Evolutionary conservation across 257 asterid genomes (phyloP).

Genomic region (Gentiana macrophylla): DNA sequence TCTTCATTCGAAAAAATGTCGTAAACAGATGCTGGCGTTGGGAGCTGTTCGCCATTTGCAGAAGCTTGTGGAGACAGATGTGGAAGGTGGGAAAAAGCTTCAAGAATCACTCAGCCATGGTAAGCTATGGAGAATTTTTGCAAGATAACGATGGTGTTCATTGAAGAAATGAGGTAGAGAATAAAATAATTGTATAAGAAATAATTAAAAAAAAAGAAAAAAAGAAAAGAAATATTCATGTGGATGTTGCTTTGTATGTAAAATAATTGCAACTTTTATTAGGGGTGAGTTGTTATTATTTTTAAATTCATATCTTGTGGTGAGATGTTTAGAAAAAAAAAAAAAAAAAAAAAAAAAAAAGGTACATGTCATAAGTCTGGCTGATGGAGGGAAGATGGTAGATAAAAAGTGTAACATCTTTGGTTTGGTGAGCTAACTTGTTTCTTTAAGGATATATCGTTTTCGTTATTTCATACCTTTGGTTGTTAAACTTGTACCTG

Average conservation of each 20-base stretch:
- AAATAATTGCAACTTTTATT: background rate
- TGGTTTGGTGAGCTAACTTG: constrained; percentile 32
- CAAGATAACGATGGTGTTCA: constrained; percentile 16
- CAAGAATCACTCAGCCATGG: constrained; percentile 49
- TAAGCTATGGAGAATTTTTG: constrained; percentile 72
- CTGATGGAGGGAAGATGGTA: background rate
- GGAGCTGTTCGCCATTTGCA: constrained; percentile 56
- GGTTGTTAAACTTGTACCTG: background rate
- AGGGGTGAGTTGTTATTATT: constrained; percentile 9
- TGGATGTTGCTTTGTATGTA: background rate
- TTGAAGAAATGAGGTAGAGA: background rate
- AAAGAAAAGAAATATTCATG: too few relatives aligned
- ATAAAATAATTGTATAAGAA: too few relatives aligned
- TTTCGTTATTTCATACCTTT: constrained; percentile 1
- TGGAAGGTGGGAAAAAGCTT: constrained; percentile 75
- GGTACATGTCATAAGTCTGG: constrained; percentile 24
- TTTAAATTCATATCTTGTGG: constrained; percentile 33
- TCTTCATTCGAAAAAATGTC: constrained; percentile 53
- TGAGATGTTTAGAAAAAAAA: constrained; percentile 13
- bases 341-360: too few relatives aligned
- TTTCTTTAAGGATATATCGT: constrained; percentile 4
- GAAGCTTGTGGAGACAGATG: constrained; percentile 52
- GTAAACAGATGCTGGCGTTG: constrained; percentile 58
- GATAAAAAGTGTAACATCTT: constrained; percentile 12
- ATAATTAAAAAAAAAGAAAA: too few relatives aligned